phyloP scores from a whole-genome alignment of 441 rosid genomes.

The Aquilaria agallochum region DNA sequence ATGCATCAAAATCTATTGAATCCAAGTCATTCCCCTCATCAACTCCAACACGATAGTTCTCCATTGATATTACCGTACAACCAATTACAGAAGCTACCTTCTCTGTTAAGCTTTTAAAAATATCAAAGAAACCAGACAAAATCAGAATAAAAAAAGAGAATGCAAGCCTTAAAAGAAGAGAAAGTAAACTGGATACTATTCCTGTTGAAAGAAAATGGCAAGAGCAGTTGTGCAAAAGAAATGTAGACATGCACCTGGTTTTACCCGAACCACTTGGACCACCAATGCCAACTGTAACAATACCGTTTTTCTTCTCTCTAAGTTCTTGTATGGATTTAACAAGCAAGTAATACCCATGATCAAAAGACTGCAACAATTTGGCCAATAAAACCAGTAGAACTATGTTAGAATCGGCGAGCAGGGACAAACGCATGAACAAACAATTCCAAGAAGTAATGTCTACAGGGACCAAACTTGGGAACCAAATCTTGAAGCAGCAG shows the following conservation, averaged over 20 bases:
- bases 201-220: slow-evolving; percentile 4
- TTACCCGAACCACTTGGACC: slow-evolving; percentile 99
- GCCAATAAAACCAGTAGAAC: slow-evolving; percentile 16
- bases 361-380: slow-evolving; percentile 66
- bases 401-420: too few relatives aligned
- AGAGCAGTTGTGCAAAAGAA: slow-evolving; percentile 3
- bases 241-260: slow-evolving; percentile 56
- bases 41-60: slow-evolving; percentile 71
- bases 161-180: neutral
- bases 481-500: too few relatives aligned
- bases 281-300: slow-evolving; percentile 90
- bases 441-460: too few relatives aligned
- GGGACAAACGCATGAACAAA: too few relatives aligned
- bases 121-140: slow-evolving; percentile 22
- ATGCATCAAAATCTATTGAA: slow-evolving; percentile 80
- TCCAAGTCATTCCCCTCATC: slow-evolving; percentile 90
- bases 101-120: slow-evolving; percentile 82
- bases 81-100: slow-evolving; percentile 97
- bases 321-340: slow-evolving; percentile 97
- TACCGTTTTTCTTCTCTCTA: slow-evolving; percentile 82
- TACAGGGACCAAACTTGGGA: too few relatives aligned
- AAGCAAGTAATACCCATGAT: slow-evolving; percentile 80
- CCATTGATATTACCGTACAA: slow-evolving; percentile 92
- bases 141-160: slow-evolving; percentile 7
- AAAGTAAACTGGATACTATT: slow-evolving; percentile 9